A percentile compares a stretch with the other conserved stretches of the same genome.
Conservation (phyloP, 140 eudicot genomes). For the Erigeron philadelphicus region DNA sequence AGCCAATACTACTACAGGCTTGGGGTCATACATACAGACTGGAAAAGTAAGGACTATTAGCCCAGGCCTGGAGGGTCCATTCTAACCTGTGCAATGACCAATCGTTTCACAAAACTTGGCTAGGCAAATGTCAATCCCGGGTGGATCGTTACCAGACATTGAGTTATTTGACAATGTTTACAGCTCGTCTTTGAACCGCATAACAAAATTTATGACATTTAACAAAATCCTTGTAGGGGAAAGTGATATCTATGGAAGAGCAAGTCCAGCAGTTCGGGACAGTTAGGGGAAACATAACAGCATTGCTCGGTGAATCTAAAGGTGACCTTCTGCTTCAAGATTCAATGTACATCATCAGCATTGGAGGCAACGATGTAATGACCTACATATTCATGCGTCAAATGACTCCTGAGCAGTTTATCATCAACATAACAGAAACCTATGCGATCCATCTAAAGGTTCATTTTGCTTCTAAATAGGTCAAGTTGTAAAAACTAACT, state of each 20-base stretch:
- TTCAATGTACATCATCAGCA: slow-evolving; percentile 44
- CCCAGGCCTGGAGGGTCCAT: too few species aligned
- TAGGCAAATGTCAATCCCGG: too few species aligned
- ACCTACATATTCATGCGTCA: slow-evolving; percentile 2
- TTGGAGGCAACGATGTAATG: slow-evolving; percentile 53
- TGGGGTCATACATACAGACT: too few species aligned
- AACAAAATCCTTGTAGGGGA: slow-evolving; percentile 19
- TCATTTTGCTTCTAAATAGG: neutral
- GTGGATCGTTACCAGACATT: neutral
- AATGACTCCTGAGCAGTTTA: slow-evolving; percentile 22
- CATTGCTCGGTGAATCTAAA: slow-evolving; percentile 25
- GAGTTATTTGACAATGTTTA: neutral
- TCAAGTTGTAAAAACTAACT: neutral
- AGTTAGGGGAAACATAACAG: slow-evolving; percentile 37
- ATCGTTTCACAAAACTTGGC: too few species aligned
- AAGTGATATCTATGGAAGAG: slow-evolving; percentile 31
- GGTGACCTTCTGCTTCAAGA: slow-evolving; percentile 27
- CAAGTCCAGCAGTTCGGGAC: slow-evolving; percentile 46
- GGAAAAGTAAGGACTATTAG: too few species aligned
- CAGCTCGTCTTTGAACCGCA: neutral
- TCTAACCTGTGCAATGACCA: too few species aligned
- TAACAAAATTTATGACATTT: neutral
- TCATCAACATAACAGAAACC: slow-evolving; percentile 29
- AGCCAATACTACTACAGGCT: too few species aligned
- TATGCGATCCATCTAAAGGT: slow-evolving; percentile 46